Conservation (phyloP, 1,139 yeast genomes). For the Wickerhamomyces sp. region DNA sequence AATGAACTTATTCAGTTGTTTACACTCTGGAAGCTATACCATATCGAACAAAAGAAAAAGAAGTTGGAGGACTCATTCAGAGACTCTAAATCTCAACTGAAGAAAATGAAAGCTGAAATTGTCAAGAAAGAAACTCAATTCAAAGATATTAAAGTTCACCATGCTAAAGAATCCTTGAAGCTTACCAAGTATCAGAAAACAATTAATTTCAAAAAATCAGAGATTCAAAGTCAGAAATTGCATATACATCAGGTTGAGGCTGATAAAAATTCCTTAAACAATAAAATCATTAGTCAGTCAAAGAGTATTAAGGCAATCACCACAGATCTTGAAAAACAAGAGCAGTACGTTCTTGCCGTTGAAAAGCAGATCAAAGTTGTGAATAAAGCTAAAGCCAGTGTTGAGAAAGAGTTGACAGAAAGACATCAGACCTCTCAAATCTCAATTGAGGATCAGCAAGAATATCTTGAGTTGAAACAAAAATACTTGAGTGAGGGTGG, state of each 20-base stretch:
- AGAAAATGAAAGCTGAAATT: conserved; percentile 26
- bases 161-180: conserved; percentile 43
- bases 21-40: conserved; percentile 64
- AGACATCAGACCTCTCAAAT: conserved; percentile 32
- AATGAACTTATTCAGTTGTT: conserved; percentile 42
- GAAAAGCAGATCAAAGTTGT: conserved; percentile 46
- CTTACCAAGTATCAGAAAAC: conserved; percentile 37
- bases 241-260: conserved; percentile 55
- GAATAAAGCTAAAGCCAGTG: conserved; percentile 38
- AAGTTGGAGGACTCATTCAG: conserved; percentile 28
- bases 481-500: conserved; percentile 56
- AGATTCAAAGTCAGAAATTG: conserved; percentile 42
- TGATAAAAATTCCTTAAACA: conserved; percentile 42
- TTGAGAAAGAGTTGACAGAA: conserved; percentile 37
- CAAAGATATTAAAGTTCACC: conserved; percentile 32
- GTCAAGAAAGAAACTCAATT: conserved; percentile 26
- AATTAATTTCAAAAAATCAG: conserved; percentile 34
- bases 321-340: conserved; percentile 51
- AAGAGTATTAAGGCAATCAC: conserved; percentile 49
- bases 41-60: conserved; percentile 48
- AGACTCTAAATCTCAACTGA: conserved; percentile 28
- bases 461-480: conserved; percentile 59
- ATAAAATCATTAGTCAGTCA: conserved; percentile 44
- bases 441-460: conserved; percentile 47
- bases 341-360: conserved; percentile 35